These are phyloP conservation scores for Auriculariales sp. DNA, from an alignment of 768 basidiomycete genomes.

Conservation along the genomic window DNA sequence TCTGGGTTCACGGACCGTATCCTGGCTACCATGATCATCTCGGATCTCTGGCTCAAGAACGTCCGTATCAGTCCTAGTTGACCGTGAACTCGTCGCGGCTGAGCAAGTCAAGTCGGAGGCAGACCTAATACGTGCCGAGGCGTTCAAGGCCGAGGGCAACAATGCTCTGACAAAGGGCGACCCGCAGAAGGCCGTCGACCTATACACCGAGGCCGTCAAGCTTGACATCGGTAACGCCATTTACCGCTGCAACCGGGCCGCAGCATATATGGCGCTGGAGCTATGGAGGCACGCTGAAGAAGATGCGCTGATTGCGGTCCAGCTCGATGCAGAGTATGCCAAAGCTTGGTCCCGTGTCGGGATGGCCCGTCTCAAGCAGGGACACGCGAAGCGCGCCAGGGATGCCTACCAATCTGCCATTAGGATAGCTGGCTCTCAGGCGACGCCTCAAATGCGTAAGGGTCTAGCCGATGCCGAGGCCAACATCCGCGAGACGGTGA, in stretches of 20 bases:
- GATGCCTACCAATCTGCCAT: not conserved
- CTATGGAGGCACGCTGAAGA: not conserved
- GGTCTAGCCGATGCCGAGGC: not conserved
- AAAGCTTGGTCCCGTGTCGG: not conserved
- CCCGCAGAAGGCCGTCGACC: not conserved
- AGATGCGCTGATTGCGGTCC: not conserved
- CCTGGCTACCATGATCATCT: not conserved
- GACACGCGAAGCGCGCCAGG: not conserved
- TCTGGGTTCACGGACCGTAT: not conserved
- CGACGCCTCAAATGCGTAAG: not conserved
- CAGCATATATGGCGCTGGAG: not conserved
- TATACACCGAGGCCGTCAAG: conserved; percentile 1
- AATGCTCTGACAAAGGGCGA: not conserved
- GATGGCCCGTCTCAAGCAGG: not conserved
- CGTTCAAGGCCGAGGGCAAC: not conserved
- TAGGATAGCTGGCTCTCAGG: not conserved
- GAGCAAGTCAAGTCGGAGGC: not conserved
- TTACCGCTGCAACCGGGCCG: not conserved
- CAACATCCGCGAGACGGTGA: not conserved
- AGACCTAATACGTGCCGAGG: not conserved
- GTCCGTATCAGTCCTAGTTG: not conserved
- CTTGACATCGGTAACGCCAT: not conserved
- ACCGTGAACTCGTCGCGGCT: not conserved
- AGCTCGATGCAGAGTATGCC: not conserved
- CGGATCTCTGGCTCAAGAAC: not conserved